Conservation (phyloP, 345 rosid genomes). For the Gossypium thurberi region DNA sequence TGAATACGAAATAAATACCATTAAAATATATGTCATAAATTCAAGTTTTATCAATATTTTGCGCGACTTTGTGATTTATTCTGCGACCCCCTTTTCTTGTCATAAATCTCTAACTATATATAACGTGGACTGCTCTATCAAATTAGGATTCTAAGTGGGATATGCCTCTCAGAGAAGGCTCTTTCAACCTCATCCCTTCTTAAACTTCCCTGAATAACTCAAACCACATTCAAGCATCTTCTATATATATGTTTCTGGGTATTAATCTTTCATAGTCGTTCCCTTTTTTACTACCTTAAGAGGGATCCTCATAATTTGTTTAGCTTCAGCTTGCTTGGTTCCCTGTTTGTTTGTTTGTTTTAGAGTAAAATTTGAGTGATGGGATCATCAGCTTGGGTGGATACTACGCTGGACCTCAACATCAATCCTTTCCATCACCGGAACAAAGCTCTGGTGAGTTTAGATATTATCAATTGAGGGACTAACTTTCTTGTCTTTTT, state of each 20-base stretch:
- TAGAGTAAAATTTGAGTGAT: slow-evolving; percentile 5
- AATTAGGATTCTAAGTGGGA: background rate
- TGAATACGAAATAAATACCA: too few species aligned
- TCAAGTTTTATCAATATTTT: too few species aligned
- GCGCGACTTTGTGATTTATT: too few species aligned
- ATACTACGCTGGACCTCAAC: slow-evolving; percentile 59
- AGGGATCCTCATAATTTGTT: background rate
- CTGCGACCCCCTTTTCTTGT: too few species aligned
- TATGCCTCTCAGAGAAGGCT: background rate
- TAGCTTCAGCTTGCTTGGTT: background rate
- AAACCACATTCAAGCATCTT: background rate
- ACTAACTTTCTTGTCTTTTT: background rate
- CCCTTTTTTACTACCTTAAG: background rate
- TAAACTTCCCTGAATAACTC: slow-evolving; percentile 26
- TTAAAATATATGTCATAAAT: too few species aligned
- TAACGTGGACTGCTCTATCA: too few species aligned
- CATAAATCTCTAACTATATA: too few species aligned
- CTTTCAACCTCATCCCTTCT: slow-evolving; percentile 14
- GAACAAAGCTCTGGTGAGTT: slow-evolving; percentile 40
- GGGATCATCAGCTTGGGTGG: slow-evolving; percentile 33
- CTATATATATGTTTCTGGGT: slow-evolving; percentile 3
- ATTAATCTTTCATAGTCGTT: slow-evolving; percentile 13
- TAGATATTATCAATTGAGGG: background rate
- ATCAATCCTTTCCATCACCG: slow-evolving; percentile 27
- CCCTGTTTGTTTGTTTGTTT: background rate